Evolutionary conservation across 306 rosid species (phyloP).

Genomic region (Herpetospermum pedunculosum): DNA sequence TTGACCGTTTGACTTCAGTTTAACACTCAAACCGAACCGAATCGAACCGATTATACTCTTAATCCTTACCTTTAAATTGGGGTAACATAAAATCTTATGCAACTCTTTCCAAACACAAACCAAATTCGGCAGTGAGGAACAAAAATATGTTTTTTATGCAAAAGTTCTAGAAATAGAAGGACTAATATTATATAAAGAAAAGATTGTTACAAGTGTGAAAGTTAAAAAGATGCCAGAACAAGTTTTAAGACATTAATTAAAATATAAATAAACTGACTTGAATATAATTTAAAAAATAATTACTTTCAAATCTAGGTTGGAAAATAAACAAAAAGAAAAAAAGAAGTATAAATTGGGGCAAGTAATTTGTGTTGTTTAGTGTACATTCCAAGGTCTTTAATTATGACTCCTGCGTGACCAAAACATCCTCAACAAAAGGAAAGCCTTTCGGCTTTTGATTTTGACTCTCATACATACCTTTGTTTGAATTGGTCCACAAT

Average conservation of each 20-base stretch:
- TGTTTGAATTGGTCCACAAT: too few relatives aligned
- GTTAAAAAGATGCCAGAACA: not conserved
- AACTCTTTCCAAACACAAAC: not conserved
- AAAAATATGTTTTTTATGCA: too few relatives aligned
- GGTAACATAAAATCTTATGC: not conserved
- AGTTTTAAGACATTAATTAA: not conserved
- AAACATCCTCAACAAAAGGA: not conserved
- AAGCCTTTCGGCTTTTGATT: not conserved
- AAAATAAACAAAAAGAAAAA: not conserved
- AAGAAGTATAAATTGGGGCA: not conserved
- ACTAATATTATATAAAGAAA: too few relatives aligned
- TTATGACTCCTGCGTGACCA: not conserved
- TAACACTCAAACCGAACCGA: too few relatives aligned
- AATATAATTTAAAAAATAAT: not conserved
- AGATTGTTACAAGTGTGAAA: not conserved
- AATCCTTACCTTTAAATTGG: too few relatives aligned
- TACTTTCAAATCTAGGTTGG: not conserved
- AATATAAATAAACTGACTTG: not conserved
- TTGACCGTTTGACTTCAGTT: too few relatives aligned
- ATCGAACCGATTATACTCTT: too few relatives aligned
- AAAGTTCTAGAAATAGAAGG: not conserved
- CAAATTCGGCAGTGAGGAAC: not conserved
- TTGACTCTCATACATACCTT: not conserved
- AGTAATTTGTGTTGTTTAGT: not conserved
- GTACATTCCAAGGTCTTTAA: not conserved